These are phyloP conservation scores for Russula sp. DNA, from an alignment of 768 basidiomycete species.

Conservation along the genomic window DNA sequence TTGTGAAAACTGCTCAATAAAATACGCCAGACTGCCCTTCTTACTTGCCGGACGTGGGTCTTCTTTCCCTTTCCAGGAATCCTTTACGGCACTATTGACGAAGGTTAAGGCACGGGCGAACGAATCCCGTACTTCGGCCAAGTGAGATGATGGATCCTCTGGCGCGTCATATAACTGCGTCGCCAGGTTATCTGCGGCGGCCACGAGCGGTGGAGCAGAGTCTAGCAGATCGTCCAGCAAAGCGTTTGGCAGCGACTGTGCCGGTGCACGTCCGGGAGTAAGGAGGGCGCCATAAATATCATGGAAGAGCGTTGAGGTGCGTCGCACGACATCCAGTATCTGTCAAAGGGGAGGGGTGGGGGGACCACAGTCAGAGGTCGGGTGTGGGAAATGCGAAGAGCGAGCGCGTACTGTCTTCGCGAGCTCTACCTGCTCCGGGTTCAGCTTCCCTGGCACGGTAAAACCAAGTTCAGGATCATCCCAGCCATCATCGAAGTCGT, in stretches of 20 bases:
- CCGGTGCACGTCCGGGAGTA: not conserved
- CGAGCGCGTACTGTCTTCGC: conserved; percentile 10
- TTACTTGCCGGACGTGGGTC: not conserved
- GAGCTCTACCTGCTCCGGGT: conserved; percentile 10
- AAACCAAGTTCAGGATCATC: conserved; percentile 16
- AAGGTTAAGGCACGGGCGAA: conserved; percentile 10
- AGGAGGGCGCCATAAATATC: conserved; percentile 3
- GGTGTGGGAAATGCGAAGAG: not conserved
- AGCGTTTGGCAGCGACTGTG: not conserved
- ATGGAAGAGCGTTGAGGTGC: conserved; percentile 7
- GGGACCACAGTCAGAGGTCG: not conserved
- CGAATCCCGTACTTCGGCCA: conserved; percentile 7
- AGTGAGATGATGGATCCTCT: not conserved
- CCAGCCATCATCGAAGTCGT: conserved; percentile 11
- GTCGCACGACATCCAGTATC: conserved; percentile 6
- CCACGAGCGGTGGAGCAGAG: conserved; percentile 14
- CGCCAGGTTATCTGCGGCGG: conserved; percentile 16
- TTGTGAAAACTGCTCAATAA: conserved; percentile 2
- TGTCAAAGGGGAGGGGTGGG: not conserved
- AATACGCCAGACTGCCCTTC: conserved; percentile 12
- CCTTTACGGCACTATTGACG: conserved; percentile 12
- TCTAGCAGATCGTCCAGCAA: conserved; percentile 15
- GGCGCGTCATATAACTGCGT: conserved; percentile 9
- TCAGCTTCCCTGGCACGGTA: not conserved
- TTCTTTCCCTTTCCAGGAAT: conserved; percentile 14